Evolutionary conservation across 257 asterid species (phyloP), one percentile per base, ranked within the genome.

Genomic region (Parsonsia alboflavescens): DNA sequence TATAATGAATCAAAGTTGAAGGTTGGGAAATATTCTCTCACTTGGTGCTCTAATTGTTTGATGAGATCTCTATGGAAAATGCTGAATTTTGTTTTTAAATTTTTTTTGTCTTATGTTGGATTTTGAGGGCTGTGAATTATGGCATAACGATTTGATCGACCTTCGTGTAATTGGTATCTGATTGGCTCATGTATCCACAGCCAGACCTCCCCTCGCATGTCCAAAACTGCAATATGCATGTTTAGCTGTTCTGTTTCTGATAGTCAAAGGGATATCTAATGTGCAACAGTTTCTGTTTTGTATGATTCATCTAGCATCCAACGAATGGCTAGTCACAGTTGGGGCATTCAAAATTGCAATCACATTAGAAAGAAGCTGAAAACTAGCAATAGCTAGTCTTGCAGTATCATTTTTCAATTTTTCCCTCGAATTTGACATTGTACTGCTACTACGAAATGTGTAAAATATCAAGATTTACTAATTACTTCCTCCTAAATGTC

Each of bases 281-380:
- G 24, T n/a, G 26, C 22, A 30, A 42, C 22, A 44, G 3, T 68
- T 65, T 42, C 68, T 75, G 82, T 81, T 59, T 30, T 26, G 19
- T 81, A 82, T 74, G 78, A 72, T 62, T 81, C 81, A 11, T 36
- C 79, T 49, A 64, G 75, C 65, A 58, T 82, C 56, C 77, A 58
- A 41, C 75, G 78, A 69, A 76, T 70, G 69, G 78, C 71, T 61
- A 72, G 76, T 21, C 42, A 50, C 56, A 54, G 70, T 45, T 73
- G 77, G 57, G 68, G 58, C 13, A 24, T 73, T 50, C 80, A 76
- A 74, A 77, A 74, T 54, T 76, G 71, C 39, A 85, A 76, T 62
- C 87, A 76, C 56, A 74, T 75, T n/a, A n/a, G n/a, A n/a, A 88
- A 89, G 83, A 83, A 82, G 85, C 84, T 58, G 45, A 88, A 85